phyloP scores from a whole-genome alignment of 2,329 filamentous ascomycete genomes.

The Aspergillus versicolor region DNA sequence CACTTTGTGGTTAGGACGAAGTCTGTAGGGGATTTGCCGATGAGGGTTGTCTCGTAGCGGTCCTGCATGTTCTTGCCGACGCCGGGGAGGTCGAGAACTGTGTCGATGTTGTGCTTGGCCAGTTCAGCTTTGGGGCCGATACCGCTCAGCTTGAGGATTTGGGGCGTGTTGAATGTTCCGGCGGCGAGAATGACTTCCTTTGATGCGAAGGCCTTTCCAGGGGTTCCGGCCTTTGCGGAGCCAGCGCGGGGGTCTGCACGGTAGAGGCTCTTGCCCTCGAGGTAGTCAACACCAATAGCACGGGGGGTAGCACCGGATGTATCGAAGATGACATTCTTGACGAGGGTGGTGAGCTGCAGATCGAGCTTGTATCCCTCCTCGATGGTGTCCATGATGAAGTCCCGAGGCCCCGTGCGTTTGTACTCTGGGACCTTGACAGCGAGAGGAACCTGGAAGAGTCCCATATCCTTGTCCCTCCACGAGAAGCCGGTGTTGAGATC shows the following conservation, averaged over 20 bases:
- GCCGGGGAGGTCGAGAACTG: conserved; percentile 58
- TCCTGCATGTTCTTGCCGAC: conserved; percentile 67
- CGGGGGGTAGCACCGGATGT: conserved; percentile 34
- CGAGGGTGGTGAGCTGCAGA: conserved; percentile 50
- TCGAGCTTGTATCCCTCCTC: conserved; percentile 54
- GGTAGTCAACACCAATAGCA: conserved; percentile 51
- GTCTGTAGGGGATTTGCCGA: conserved; percentile 41
- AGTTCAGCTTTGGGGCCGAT: conserved; percentile 59
- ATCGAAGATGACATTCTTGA: conserved; percentile 49
- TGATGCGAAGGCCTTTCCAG: conserved; percentile 42
- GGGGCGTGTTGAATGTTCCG: conserved; percentile 64
- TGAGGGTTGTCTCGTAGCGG: conserved; percentile 40
- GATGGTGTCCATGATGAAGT: conserved; percentile 36
- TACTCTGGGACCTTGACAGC: conserved; percentile 32
- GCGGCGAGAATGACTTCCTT: conserved; percentile 48
- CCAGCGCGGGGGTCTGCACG: conserved; percentile 43
- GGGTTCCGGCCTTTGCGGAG: neutral
- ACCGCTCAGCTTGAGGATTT: conserved; percentile 64
- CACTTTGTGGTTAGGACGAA: conserved; percentile 34
- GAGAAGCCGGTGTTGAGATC: conserved; percentile 54
- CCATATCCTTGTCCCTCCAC: conserved; percentile 48
- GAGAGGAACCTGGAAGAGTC: conserved; percentile 60
- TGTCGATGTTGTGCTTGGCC: conserved; percentile 52
- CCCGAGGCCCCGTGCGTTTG: conserved; percentile 38
- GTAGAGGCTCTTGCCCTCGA: conserved; percentile 50